Conservation (phyloP, 1,284 basidiomycete species). For the Marasmius fiardii region DNA sequence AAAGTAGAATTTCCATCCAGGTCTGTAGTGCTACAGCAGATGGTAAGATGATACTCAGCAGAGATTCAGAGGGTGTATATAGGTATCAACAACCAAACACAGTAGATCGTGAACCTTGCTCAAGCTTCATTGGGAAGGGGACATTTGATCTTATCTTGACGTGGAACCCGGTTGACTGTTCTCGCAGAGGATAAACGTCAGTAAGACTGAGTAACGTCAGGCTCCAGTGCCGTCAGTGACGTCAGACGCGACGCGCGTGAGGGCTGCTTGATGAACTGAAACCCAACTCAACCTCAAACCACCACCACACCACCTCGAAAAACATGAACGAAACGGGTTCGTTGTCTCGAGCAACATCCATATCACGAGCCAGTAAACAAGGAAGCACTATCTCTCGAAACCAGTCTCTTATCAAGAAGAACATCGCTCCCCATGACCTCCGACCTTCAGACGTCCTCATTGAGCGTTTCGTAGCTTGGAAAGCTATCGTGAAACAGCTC, state of each 20-base stretch:
- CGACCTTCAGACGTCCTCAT: slow-evolving; percentile 96
- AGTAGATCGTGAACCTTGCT: too few relatives aligned
- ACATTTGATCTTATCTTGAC: too few relatives aligned
- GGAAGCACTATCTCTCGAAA: slow-evolving; percentile 71
- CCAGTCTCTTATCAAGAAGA: slow-evolving; percentile 89
- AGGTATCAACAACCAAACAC: too few relatives aligned
- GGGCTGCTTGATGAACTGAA: background rate
- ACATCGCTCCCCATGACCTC: slow-evolving; percentile 85
- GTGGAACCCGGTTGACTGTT: too few relatives aligned
- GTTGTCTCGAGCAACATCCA: slow-evolving; percentile 65
- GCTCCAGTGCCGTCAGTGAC: too few relatives aligned
- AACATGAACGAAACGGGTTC: slow-evolving; percentile 31
- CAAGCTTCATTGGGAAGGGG: too few relatives aligned
- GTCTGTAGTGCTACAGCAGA: too few relatives aligned
- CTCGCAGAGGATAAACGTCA: too few relatives aligned
- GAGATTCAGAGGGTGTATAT: too few relatives aligned
- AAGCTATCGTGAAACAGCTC: slow-evolving; percentile 93
- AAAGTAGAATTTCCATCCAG: too few relatives aligned
- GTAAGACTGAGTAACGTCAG: too few relatives aligned
- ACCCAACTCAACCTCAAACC: background rate
- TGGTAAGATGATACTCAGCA: too few relatives aligned
- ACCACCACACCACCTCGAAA: background rate
- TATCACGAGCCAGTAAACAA: slow-evolving; percentile 59
- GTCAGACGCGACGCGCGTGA: background rate
- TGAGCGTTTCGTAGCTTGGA: slow-evolving; percentile 92